phyloP scores from a whole-genome alignment of 805 yeast genomes.

The Yamadazyma paraphyllophila region DNA sequence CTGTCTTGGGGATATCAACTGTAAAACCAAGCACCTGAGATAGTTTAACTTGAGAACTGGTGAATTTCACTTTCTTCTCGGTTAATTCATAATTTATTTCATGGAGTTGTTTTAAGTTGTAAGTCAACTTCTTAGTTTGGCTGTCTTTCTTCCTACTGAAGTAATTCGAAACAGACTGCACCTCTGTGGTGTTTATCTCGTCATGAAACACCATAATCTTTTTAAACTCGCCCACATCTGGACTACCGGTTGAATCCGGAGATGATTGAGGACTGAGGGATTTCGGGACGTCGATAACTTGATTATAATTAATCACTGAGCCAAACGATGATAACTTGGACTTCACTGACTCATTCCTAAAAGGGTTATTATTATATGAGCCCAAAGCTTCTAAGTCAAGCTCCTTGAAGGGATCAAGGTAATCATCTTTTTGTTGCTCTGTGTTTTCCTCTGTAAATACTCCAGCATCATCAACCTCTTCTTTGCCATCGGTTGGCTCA shows the following conservation, averaged over 20 bases:
- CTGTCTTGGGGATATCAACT: constrained; percentile 7
- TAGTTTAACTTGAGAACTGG: constrained; percentile 5
- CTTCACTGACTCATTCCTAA: background rate
- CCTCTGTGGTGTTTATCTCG: constrained; percentile 11
- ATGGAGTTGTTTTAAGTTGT: constrained; percentile 1
- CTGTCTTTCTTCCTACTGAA: background rate
- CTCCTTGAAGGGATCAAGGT: background rate
- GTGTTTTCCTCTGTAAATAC: background rate
- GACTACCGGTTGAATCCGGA: too few relatives aligned
- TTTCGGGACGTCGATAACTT: too few relatives aligned
- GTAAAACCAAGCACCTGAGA: constrained; percentile 11
- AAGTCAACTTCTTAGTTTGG: background rate
- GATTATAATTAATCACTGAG: background rate
- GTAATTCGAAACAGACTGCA: background rate
- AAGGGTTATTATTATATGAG: constrained; percentile 1
- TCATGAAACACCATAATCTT: constrained; percentile 13
- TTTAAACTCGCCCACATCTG: constrained; percentile 7
- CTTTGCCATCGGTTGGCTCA: background rate
- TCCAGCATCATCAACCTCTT: background rate
- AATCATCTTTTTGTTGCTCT: constrained; percentile 2
- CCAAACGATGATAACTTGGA: background rate
- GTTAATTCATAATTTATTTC: background rate
- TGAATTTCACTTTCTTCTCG: background rate
- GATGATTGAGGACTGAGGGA: too few relatives aligned
- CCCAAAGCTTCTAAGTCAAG: constrained; percentile 12